phyloP scores from a whole-genome alignment of 169 alveolate genomes.

The Theileria parva region DNA sequence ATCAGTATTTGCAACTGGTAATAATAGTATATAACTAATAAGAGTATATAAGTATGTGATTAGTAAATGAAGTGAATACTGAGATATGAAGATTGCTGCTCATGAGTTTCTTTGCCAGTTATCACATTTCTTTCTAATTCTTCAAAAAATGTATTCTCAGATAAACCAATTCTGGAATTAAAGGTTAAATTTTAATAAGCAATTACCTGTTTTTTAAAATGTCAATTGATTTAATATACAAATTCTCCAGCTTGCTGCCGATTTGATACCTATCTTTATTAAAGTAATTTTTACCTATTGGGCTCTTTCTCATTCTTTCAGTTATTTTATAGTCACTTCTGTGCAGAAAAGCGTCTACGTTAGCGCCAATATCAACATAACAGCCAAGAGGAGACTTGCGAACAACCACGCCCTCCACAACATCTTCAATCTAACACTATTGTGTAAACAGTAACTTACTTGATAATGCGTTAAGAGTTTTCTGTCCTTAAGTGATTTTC shows the following conservation, averaged over 20 bases:
- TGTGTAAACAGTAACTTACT: slow-evolving; percentile 1
- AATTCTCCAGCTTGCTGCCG: slow-evolving; percentile 24
- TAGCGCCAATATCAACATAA: slow-evolving; percentile 64
- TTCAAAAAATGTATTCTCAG: slow-evolving; percentile 52
- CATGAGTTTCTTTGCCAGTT: slow-evolving; percentile 65
- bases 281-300: slow-evolving; percentile 1
- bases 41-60: too few species aligned
- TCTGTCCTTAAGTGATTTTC: background rate
- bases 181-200: background rate
- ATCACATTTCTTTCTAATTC: slow-evolving; percentile 47
- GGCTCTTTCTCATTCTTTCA: slow-evolving; percentile 27
- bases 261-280: slow-evolving; percentile 6
- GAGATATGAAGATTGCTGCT: slow-evolving; percentile 46
- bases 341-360: slow-evolving; percentile 65
- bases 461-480: background rate
- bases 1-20: too few species aligned
- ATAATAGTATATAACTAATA: too few species aligned
- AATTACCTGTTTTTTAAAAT: slow-evolving; percentile 34
- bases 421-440: slow-evolving; percentile 43
- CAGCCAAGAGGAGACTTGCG: slow-evolving; percentile 54
- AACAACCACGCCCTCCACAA: slow-evolving; percentile 36
- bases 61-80: too few species aligned
- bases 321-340: slow-evolving; percentile 47
- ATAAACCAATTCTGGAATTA: slow-evolving; percentile 25
- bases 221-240: slow-evolving; percentile 53